These are phyloP conservation scores for Aspergillus carlsbadensis DNA, from an alignment of 495 filamentous ascomycete species.

Conservation along the genomic window DNA sequence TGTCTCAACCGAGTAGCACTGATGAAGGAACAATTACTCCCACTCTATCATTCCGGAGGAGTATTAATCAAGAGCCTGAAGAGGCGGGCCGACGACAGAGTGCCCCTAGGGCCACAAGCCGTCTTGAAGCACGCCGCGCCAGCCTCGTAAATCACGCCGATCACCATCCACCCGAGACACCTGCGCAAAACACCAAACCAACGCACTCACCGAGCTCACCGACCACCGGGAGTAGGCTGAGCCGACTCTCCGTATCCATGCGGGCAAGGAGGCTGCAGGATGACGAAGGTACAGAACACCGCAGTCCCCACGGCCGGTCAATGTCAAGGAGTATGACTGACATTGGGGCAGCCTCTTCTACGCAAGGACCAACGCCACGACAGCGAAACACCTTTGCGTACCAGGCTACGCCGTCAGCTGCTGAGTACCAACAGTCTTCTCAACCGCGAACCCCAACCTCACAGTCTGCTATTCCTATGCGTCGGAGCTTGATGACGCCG, in stretches of 20 bases:
- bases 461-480: constrained; percentile 41
- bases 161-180: constrained; percentile 10
- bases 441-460: constrained; percentile 43
- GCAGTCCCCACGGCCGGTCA: constrained; percentile 29
- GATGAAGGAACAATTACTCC: constrained; percentile 34
- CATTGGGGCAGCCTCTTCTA: constrained; percentile 29
- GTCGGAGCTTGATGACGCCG: constrained; percentile 44
- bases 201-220: constrained; percentile 30
- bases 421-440: constrained; percentile 24
- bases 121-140: constrained; percentile 69
- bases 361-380: constrained; percentile 29
- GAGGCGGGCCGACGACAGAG: constrained; percentile 33
- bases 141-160: constrained; percentile 53
- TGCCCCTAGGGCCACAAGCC: constrained; percentile 65
- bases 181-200: constrained; percentile 16
- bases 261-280: constrained; percentile 37
- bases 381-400: constrained; percentile 46
- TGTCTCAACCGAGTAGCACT: constrained; percentile 28
- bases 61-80: constrained; percentile 46
- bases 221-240: constrained; percentile 34
- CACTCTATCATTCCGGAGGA: constrained; percentile 34
- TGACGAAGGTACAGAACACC: constrained; percentile 29
- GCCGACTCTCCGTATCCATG: constrained; percentile 39
- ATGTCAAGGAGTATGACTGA: constrained; percentile 43
- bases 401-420: constrained; percentile 30